These are phyloP conservation scores for Salvia sclarea DNA, from an alignment of 305 asterid species.

Conservation along the genomic window DNA sequence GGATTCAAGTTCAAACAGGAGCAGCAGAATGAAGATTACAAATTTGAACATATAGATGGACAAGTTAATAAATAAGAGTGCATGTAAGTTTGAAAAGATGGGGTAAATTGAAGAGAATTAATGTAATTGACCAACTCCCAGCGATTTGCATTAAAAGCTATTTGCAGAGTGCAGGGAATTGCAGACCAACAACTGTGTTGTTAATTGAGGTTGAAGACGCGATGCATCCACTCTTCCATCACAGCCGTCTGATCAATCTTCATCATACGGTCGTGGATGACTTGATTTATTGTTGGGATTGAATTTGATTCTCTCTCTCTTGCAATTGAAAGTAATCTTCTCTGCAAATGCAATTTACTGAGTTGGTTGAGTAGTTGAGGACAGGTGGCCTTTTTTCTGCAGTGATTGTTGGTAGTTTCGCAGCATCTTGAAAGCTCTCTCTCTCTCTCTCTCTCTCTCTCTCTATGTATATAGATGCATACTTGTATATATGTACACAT, in stretches of 20 bases:
- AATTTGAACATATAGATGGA: not conserved
- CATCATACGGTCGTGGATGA: not conserved
- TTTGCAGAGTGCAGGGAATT: constrained; percentile 8
- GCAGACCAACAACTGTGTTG: not conserved
- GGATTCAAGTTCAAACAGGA: not conserved
- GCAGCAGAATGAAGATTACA: not conserved
- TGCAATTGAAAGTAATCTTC: not conserved
- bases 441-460: not conserved
- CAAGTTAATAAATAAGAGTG: not conserved
- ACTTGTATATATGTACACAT: too few species aligned
- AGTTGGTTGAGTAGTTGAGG: constrained; percentile 15
- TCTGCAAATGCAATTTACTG: constrained; percentile 22
- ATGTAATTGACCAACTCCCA: constrained; percentile 33
- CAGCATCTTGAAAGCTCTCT: not conserved
- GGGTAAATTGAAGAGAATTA: not conserved
- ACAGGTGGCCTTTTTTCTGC: not conserved
- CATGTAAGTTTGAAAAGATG: not conserved
- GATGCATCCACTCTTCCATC: not conserved
- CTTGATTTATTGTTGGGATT: not conserved
- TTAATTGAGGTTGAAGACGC: constrained; percentile 2
- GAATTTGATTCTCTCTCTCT: not conserved
- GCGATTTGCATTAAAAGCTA: constrained; percentile 28
- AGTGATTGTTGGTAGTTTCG: not conserved
- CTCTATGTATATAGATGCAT: too few species aligned
- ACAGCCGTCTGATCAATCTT: not conserved